phyloP scores from a whole-genome alignment of 768 basidiomycete species.

The Lanmaoa pseudosensibilis region DNA sequence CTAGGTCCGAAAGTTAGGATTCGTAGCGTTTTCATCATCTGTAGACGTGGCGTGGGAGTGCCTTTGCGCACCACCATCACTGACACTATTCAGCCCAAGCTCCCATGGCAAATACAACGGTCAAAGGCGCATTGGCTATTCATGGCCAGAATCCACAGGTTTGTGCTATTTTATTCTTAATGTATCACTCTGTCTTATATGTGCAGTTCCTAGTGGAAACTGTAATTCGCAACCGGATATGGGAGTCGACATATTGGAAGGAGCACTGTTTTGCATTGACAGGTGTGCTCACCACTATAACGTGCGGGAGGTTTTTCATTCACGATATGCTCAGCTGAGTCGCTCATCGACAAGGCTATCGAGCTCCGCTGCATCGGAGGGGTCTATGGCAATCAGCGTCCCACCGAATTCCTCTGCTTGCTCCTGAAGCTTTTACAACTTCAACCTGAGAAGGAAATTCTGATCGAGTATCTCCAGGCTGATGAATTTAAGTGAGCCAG shows the following conservation, averaged over 20 bases:
- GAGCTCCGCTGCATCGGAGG: constrained; percentile 83
- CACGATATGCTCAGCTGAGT: constrained; percentile 63
- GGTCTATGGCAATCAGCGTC: constrained; percentile 92
- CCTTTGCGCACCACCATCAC: too few relatives aligned
- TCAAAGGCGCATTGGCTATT: constrained; percentile 81
- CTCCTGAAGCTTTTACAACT: constrained; percentile 93
- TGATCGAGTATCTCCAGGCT: constrained; percentile 91
- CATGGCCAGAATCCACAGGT: constrained; percentile 98
- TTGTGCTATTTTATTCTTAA: constrained; percentile 3
- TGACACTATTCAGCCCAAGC: not conserved
- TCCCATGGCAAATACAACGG: constrained; percentile 90
- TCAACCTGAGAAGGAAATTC: constrained; percentile 96
- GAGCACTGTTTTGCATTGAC: constrained; percentile 98
- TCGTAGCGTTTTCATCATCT: too few relatives aligned
- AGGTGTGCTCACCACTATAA: constrained; percentile 46
- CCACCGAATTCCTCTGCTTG: constrained; percentile 91
- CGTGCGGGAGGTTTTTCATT: not conserved
- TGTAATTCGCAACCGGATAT: constrained; percentile 93
- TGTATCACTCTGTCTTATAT: constrained; percentile 19
- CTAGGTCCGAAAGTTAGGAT: too few relatives aligned
- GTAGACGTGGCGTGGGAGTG: too few relatives aligned
- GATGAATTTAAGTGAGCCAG: constrained; percentile 96
- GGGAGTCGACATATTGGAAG: constrained; percentile 95
- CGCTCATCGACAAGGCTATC: constrained; percentile 90
- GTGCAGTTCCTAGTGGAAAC: constrained; percentile 89